Base-by-base conservation (phyloP, 192 early-diverging fungal species). In the Backusella circina region DNA sequence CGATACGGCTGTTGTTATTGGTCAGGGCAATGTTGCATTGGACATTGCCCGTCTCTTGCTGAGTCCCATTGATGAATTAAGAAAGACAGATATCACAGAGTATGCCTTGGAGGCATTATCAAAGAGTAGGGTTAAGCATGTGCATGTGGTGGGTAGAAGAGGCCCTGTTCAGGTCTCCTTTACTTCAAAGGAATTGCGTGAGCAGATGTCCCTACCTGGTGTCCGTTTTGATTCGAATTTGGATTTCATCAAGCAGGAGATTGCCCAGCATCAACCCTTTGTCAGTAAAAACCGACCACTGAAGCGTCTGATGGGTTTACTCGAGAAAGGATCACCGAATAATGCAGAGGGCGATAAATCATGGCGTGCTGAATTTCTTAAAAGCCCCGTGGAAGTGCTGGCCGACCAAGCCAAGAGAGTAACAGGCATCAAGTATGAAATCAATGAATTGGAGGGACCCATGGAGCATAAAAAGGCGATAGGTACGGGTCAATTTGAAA, bases 151-250 rank as follows among this genome's bases (percentile, higher is more conserved):
- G 23, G 97, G 94, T 1, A 85, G 98, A 13, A 90, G 98, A n/a
- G 98, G 98, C 0, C 96, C 96, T 0, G 73, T 95, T 16, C 95
- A 99, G 84, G 85, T 87, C 33, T 85, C 95, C 16, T 97, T 99
- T 80, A 99, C 98, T 0, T 87, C 96, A 16, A 99, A 99, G 79
- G 98, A 99, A 69, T 84, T 99, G 18, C 91, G 98, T 13, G 98
- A 99, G 77, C 95, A 97, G 92, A 86, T 95, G 51, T 82, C 88
- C 16, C 72, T 99, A 32, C 92, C 93, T 1, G 79, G 79, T 32
- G 85, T 90, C 12, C 72, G 71, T 15, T 91, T 96, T 37, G 61
- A 84, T 47, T 86, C 89, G 68, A 94, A 98, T 75, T n/a, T 70
- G 6, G 77, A 74, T 5, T 77, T 92, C 16, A 47, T 98, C 1